phyloP scores from a whole-genome alignment of 768 basidiomycete genomes.

The Auricularia heimuer region DNA sequence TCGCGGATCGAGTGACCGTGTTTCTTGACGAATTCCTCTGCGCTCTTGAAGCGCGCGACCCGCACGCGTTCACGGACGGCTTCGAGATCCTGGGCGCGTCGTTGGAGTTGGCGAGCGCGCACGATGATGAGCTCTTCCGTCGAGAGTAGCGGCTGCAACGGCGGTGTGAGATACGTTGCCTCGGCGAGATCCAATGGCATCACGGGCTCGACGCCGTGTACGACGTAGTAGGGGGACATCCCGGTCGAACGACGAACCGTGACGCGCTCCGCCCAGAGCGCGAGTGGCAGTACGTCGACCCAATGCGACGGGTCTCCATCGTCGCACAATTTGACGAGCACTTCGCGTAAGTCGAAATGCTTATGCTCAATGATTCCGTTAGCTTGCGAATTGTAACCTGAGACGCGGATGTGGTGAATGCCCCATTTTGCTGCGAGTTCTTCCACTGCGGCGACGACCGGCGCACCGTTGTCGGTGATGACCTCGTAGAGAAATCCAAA shows the following conservation, averaged over 20 bases:
- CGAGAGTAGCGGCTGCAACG: conserved; percentile 11
- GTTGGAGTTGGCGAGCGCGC: conserved; percentile 18
- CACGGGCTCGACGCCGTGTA: conserved; percentile 21
- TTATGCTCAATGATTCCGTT: conserved; percentile 5
- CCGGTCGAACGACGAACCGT: conserved; percentile 15
- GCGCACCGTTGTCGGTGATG: conserved; percentile 4
- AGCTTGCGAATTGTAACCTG: conserved; percentile 9
- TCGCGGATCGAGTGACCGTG: conserved; percentile 15
- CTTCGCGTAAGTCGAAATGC: conserved; percentile 4
- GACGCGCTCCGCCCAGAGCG: conserved; percentile 17
- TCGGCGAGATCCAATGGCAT: conserved; percentile 25
- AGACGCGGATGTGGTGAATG: conserved; percentile 3
- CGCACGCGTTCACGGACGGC: conserved; percentile 10
- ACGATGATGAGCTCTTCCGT: conserved; percentile 16
- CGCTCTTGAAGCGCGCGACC: conserved; percentile 13
- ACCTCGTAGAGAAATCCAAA: conserved; percentile 6
- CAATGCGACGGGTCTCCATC: not conserved
- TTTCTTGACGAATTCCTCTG: conserved; percentile 18
- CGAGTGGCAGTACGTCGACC: conserved; percentile 9
- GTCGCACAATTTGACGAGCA: conserved; percentile 5
- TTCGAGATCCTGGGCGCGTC: conserved; percentile 15
- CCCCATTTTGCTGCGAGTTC: not conserved
- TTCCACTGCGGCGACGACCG: conserved; percentile 3
- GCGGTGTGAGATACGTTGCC: conserved; percentile 22
- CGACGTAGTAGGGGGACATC: conserved; percentile 15